Evolutionary conservation across 352 stramenopile genomes (phyloP).

Genomic region (Globisporangium polare): DNA sequence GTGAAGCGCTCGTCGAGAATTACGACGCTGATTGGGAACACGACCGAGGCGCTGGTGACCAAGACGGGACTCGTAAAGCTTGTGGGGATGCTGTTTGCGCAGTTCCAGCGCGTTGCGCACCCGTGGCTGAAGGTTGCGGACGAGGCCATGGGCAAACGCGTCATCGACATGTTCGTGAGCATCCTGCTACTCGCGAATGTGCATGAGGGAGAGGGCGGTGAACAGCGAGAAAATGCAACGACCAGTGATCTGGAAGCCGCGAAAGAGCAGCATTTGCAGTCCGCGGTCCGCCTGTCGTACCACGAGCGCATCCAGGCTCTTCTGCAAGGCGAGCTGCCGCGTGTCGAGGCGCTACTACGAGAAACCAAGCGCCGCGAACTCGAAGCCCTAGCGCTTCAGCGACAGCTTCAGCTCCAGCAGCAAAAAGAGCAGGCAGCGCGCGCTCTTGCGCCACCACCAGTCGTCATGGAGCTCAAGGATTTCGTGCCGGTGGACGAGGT

Average conservation of each 20-base stretch:
- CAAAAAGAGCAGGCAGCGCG: conserved; percentile 16
- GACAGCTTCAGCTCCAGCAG: conserved; percentile 3
- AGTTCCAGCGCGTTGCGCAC: conserved; percentile 54
- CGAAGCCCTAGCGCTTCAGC: conserved; percentile 16
- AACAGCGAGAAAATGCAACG: conserved; percentile 1
- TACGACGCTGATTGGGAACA: conserved; percentile 37
- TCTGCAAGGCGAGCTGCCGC: conserved; percentile 40
- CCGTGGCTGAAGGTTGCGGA: conserved; percentile 52
- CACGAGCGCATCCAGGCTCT: conserved; percentile 53
- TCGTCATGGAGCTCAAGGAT: conserved; percentile 66
- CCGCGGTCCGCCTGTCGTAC: conserved; percentile 33
- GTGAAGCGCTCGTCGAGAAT: conserved; percentile 51
- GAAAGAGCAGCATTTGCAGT: neutral
- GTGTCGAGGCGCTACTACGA: conserved; percentile 32
- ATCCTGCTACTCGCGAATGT: conserved; percentile 50
- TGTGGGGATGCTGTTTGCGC: conserved; percentile 41
- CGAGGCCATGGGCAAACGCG: conserved; percentile 51
- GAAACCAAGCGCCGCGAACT: conserved; percentile 13
- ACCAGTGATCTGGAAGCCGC: conserved; percentile 23
- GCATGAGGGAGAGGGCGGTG: neutral
- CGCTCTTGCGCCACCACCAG: conserved; percentile 10
- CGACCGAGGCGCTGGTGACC: conserved; percentile 45
- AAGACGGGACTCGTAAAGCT: conserved; percentile 35
- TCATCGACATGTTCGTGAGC: conserved; percentile 51
- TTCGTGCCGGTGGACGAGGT: conserved; percentile 63